Percentiles rank a stretch among this genome's conserved stretches.
Evolutionary conservation across 371 early-diverging fungal genomes (phyloP).

Genomic region (Rhizopus arrhizus): DNA sequence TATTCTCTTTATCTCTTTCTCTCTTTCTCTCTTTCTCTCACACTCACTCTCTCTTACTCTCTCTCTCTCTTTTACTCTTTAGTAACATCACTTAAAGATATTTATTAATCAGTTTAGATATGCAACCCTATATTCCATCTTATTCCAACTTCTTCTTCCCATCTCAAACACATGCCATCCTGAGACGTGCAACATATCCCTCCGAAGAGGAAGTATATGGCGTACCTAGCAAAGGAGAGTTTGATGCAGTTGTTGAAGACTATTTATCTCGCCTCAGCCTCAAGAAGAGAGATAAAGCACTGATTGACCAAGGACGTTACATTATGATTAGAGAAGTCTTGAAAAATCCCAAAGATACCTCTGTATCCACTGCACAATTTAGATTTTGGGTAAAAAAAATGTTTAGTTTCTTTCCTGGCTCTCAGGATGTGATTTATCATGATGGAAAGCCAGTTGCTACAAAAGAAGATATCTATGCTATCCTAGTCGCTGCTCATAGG

Average conservation of each 20-base stretch:
- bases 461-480: conserved; percentile 45
- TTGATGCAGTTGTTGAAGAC: conserved; percentile 25
- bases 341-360: conserved; percentile 47
- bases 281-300: conserved; percentile 50
- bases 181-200: not conserved
- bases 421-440: conserved; percentile 34
- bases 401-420: conserved; percentile 39
- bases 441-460: conserved; percentile 46
- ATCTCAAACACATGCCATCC: not conserved
- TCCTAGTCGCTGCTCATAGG: conserved; percentile 44
- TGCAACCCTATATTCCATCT: not conserved
- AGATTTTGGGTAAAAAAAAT: conserved; percentile 54
- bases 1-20: conserved; percentile 3
- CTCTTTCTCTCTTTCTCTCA: not conserved
- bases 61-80: not conserved
- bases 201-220: conserved; percentile 15
- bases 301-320: conserved; percentile 43
- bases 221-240: conserved; percentile 16
- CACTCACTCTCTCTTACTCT: not conserved
- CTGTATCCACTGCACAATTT: conserved; percentile 50
- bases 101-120: too few species aligned
- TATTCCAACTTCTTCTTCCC: not conserved
- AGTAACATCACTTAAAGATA: too few species aligned
- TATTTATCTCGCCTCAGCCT: conserved; percentile 41
- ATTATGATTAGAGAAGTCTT: conserved; percentile 44